phyloP scores from a whole-genome alignment of 2,329 filamentous ascomycete species.

The Aspergillus glaucus region DNA sequence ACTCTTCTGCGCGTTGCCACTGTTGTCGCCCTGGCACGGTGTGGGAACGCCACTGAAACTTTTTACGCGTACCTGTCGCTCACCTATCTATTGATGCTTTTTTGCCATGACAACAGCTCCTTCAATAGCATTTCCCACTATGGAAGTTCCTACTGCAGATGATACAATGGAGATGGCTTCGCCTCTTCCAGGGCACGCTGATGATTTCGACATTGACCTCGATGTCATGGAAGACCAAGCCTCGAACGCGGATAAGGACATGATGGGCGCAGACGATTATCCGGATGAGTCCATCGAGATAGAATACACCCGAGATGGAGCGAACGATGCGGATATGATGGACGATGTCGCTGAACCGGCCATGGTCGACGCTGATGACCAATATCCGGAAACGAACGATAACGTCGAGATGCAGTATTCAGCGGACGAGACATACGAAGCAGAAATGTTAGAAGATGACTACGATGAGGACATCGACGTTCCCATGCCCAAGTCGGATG shows the following conservation, averaged over 20 bases:
- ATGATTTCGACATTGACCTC: constrained; percentile 55
- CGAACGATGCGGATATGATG: constrained; percentile 43
- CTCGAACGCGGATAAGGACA: constrained; percentile 50
- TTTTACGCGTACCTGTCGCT: constrained; percentile 9
- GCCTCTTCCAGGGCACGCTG: constrained; percentile 37
- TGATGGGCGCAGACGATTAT: constrained; percentile 37
- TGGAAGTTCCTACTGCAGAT: constrained; percentile 34
- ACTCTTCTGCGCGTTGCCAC: not conserved
- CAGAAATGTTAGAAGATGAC: constrained; percentile 37
- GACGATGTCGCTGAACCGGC: constrained; percentile 37
- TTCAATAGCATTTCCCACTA: constrained; percentile 24
- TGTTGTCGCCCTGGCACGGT: not conserved
- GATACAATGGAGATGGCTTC: constrained; percentile 41
- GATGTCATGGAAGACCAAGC: constrained; percentile 52
- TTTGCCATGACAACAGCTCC: constrained; percentile 30
- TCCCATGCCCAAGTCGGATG: constrained; percentile 17
- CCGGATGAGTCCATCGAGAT: constrained; percentile 24
- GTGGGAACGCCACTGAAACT: constrained; percentile 15
- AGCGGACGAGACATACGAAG: constrained; percentile 27
- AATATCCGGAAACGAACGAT: constrained; percentile 20
- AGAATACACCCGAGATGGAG: constrained; percentile 24
- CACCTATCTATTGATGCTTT: constrained; percentile 5
- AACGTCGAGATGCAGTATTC: constrained; percentile 26
- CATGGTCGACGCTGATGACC: constrained; percentile 31
- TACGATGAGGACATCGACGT: constrained; percentile 30